These are phyloP conservation scores for Entophlyctis luteolus DNA, from an alignment of 192 early-diverging fungal genomes.

Conservation along the genomic window DNA sequence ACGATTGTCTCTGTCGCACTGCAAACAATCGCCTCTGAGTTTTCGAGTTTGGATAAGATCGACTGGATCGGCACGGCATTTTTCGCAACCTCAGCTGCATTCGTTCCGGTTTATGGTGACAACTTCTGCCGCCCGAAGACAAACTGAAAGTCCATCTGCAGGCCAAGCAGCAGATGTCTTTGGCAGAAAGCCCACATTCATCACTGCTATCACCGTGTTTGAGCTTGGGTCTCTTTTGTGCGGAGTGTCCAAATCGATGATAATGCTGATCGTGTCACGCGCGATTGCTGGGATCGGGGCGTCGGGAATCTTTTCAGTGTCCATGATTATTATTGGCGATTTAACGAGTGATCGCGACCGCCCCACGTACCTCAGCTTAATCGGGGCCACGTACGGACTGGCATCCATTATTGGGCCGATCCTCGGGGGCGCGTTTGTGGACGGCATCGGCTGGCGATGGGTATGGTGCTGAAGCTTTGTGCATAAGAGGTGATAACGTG, in stretches of 20 bases:
- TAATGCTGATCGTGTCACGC: conserved; percentile 63
- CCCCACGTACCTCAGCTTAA: conserved; percentile 72
- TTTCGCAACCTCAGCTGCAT: conserved; percentile 49
- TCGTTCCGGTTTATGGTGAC: conserved; percentile 65
- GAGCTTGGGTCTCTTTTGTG: conserved; percentile 73
- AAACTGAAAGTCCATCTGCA: not conserved
- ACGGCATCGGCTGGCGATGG: conserved; percentile 45
- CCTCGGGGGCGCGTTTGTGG: conserved; percentile 78
- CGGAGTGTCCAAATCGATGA: conserved; percentile 53
- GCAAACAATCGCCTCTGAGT: conserved; percentile 33
- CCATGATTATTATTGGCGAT: conserved; percentile 81
- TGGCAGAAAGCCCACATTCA: conserved; percentile 71
- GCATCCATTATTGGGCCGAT: conserved; percentile 75
- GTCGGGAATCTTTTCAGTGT: conserved; percentile 73
- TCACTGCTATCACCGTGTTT: conserved; percentile 72
- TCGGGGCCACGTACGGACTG: conserved; percentile 70
- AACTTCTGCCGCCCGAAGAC: not conserved
- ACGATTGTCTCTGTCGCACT: conserved; percentile 42
- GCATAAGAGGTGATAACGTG: conserved; percentile 18
- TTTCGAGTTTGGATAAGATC: conserved; percentile 29
- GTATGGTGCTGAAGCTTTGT: conserved; percentile 46
- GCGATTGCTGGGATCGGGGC: conserved; percentile 76
- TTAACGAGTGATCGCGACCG: conserved; percentile 66
- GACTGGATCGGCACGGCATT: conserved; percentile 37
- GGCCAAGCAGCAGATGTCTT: conserved; percentile 86